Evolutionary conservation across 2,329 filamentous ascomycete species (phyloP).

Genomic region (Venturia pyrina): DNA sequence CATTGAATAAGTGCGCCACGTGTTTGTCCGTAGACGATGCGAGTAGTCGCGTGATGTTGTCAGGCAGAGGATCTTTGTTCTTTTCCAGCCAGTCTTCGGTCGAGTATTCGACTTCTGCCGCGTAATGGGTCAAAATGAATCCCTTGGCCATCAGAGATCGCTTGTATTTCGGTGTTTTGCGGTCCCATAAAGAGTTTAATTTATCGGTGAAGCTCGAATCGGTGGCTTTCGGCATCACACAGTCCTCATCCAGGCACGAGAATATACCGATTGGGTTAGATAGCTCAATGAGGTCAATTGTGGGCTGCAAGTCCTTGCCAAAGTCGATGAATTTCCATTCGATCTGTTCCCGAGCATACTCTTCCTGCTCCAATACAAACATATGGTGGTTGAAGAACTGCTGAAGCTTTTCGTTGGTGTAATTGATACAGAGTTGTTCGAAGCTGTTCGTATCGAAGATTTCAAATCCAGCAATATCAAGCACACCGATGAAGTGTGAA

Average conservation of each 20-base stretch:
- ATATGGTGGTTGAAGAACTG: conserved; percentile 99
- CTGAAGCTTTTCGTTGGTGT: conserved; percentile 97
- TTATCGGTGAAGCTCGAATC: conserved; percentile 97
- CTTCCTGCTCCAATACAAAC: conserved; percentile 97
- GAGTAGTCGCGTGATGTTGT: conserved; percentile 86
- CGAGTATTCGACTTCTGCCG: conserved; percentile 93
- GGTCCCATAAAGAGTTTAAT: conserved; percentile 91
- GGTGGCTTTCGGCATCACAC: conserved; percentile 97
- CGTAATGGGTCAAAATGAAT: conserved; percentile 94
- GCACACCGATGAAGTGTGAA: conserved; percentile 90
- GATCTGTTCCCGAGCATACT: conserved; percentile 94
- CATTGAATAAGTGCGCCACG: conserved; percentile 72
- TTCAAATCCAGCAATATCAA: conserved; percentile 98
- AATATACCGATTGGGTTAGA: conserved; percentile 98
- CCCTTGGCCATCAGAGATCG: conserved; percentile 80
- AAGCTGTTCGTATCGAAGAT: conserved; percentile 99
- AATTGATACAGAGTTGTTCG: conserved; percentile 98
- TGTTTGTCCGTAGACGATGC: conserved; percentile 75
- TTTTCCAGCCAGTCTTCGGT: conserved; percentile 95
- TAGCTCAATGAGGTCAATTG: conserved; percentile 92
- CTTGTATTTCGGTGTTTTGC: conserved; percentile 88
- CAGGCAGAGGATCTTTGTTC: conserved; percentile 97
- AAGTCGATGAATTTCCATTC: conserved; percentile 99
- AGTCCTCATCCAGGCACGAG: conserved; percentile 94
- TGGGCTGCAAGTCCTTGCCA: conserved; percentile 90